Base-by-base conservation (phyloP, 495 filamentous ascomycete species). In the Penicillium egyptiacum region DNA sequence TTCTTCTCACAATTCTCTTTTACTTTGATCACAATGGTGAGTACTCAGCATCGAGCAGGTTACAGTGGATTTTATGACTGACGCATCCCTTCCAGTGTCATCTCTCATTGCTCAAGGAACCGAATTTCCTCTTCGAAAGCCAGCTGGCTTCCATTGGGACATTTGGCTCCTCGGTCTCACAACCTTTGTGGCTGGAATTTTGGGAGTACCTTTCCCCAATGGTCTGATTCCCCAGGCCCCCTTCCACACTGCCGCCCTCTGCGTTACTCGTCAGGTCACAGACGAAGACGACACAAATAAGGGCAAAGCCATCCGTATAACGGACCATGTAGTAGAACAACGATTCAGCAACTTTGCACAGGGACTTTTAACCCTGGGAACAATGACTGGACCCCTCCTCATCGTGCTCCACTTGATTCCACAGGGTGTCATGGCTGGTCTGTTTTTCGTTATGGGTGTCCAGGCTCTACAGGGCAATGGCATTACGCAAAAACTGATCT, bases 101-200 rank as follows among this genome's bases (percentile, higher is more conserved):
- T 87, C 88, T 23, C 84, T 98, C 51, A 96, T 93, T 45, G 91
- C 91, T 8, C 93, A 97, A 72, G 93, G 89, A 43, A 95, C 86
- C 41, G 88, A 96, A 63, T 98, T 96, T 65, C 93, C 93, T 2
- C 82, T 97, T 20, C 81, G 81, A 12, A 98, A 98, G 62, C 93
- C 93, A 6, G 91, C 91, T 31, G 92, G 92, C 10, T 97, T 97
- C 69, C 92, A 96, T 77, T 97, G 92, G 92, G 92, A 96, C 63
- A 68, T 97, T 48, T 96, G 94, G 79, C 84, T 97, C 26, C 85
- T 97, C 2, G 93, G 93, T 14, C 75, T 91, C 12, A 97, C 93
- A 4, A 96, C 92, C 0, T 88, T 88, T 52, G 71, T 96, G 17
- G 87, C 87, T 16, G 93, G 92, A 7, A 73, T 98, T 9, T 76